Evolutionary conservation across 208 protist species (phyloP).

Genomic region (Trypanosoma avium): DNA sequence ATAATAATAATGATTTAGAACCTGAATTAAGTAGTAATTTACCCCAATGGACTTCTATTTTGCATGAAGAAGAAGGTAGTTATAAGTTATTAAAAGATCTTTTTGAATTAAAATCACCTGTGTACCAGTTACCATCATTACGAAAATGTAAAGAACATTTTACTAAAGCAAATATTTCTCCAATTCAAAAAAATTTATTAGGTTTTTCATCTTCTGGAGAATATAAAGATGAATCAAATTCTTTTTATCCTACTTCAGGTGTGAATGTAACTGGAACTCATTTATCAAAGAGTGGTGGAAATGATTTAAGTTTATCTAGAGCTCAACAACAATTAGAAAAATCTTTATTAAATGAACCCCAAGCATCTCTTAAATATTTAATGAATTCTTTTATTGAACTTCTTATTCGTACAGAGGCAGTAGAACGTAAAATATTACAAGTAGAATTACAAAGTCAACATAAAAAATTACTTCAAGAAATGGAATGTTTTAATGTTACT

Average conservation of each 20-base stretch:
- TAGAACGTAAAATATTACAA: slow-evolving; percentile 56
- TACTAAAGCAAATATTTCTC: neutral
- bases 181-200: too few relatives aligned
- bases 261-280: too few relatives aligned
- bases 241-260: too few relatives aligned
- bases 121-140: neutral
- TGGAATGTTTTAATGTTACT: slow-evolving; percentile 22
- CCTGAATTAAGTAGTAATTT: neutral
- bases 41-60: slow-evolving; percentile 1
- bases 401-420: slow-evolving; percentile 59
- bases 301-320: neutral
- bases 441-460: slow-evolving; percentile 37
- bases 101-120: slow-evolving; percentile 4
- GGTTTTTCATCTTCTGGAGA: too few relatives aligned
- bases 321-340: neutral
- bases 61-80: slow-evolving; percentile 21
- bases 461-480: slow-evolving; percentile 29
- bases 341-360: neutral
- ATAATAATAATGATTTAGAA: neutral
- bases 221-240: too few relatives aligned
- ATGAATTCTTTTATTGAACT: slow-evolving; percentile 47
- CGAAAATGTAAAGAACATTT: neutral
- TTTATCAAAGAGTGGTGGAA: neutral
- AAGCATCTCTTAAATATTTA: slow-evolving; percentile 6
- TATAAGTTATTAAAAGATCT: slow-evolving; percentile 16